A percentile compares a stretch with the other conserved stretches of the same genome.
These are phyloP conservation scores for Ceratopteris richardii DNA, from an alignment of 75 land plant species.

Conservation along the genomic window DNA sequence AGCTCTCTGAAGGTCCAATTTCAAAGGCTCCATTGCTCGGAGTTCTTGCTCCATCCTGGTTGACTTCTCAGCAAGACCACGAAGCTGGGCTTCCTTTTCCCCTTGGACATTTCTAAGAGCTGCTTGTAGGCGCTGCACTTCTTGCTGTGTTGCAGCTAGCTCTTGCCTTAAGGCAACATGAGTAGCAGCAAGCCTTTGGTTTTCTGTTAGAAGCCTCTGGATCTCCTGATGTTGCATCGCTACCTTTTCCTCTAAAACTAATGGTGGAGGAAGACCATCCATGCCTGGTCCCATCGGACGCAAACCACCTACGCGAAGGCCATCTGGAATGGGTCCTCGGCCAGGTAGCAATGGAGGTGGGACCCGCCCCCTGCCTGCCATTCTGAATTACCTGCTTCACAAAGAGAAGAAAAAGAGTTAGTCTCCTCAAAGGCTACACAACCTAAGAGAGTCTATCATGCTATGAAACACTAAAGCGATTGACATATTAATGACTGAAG, in stretches of 20 bases:
- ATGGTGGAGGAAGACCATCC: constrained; percentile 24
- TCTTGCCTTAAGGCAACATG: constrained; percentile 68
- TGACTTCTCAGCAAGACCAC: constrained; percentile 44
- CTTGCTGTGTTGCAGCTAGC: constrained; percentile 49
- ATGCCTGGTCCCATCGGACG: constrained; percentile 10
- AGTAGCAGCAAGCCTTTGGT: constrained; percentile 59
- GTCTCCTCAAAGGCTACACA: no score
- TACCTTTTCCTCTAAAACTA: constrained; percentile 43
- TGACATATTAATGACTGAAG: no score
- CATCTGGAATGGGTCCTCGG: constrained; percentile 1
- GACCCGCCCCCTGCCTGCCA: constrained; percentile 39
- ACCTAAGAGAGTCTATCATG: no score
- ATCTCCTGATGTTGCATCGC: constrained; percentile 53
- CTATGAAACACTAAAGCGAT: no score
- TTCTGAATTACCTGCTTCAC: neutral
- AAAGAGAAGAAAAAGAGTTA: neutral
- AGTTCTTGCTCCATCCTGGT: constrained; percentile 48
- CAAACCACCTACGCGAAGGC: constrained; percentile 11
- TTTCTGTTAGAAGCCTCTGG: constrained; percentile 52
- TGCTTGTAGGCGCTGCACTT: constrained; percentile 38
- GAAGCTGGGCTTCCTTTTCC: constrained; percentile 57
- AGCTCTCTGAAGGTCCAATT: constrained; percentile 49
- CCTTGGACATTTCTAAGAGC: constrained; percentile 35
- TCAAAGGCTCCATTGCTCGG: constrained; percentile 33
- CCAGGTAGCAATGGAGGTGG: constrained; percentile 17